Evolutionary conservation across 768 basidiomycete species (phyloP).

Genomic region (Tulasnella sp.): DNA sequence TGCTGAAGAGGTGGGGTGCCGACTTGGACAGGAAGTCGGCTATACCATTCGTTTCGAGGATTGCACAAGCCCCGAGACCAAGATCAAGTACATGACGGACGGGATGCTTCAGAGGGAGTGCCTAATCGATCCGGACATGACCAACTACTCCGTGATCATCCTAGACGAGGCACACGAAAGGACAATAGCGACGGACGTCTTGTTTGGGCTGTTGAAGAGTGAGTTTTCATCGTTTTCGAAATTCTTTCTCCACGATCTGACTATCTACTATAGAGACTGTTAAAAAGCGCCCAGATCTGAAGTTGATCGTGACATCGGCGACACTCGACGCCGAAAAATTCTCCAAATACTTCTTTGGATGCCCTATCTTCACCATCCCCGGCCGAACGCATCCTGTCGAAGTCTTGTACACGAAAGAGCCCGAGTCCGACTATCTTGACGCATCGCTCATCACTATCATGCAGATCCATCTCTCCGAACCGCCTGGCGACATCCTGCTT

Average conservation of each 20-base stretch:
- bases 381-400: slow-evolving; percentile 99
- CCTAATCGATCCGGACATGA: slow-evolving; percentile 88
- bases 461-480: slow-evolving; percentile 98
- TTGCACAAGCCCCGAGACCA: slow-evolving; percentile 95
- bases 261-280: slow-evolving; percentile 59
- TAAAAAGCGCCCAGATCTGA: slow-evolving; percentile 88
- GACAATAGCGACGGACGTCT: slow-evolving; percentile 95
- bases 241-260: slow-evolving; percentile 29
- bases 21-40: slow-evolving; percentile 93
- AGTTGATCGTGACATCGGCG: slow-evolving; percentile 95
- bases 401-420: slow-evolving; percentile 96
- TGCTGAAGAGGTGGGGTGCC: slow-evolving; percentile 94
- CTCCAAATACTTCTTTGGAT: slow-evolving; percentile 97
- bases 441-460: slow-evolving; percentile 97
- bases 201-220: slow-evolving; percentile 93
- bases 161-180: slow-evolving; percentile 98
- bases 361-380: slow-evolving; percentile 99
- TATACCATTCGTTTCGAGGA: slow-evolving; percentile 99
- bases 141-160: slow-evolving; percentile 91
- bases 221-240: slow-evolving; percentile 19
- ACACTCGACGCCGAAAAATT: slow-evolving; percentile 99
- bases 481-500: slow-evolving; percentile 88
- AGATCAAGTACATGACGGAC: slow-evolving; percentile 99
- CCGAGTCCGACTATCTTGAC: slow-evolving; percentile 93
- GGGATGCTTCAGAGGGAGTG: slow-evolving; percentile 98